A percentile compares a stretch with the other conserved stretches of the same genome.
These are phyloP conservation scores for Scleroderma bovista DNA, from an alignment of 768 basidiomycete species.

Conservation along the genomic window DNA sequence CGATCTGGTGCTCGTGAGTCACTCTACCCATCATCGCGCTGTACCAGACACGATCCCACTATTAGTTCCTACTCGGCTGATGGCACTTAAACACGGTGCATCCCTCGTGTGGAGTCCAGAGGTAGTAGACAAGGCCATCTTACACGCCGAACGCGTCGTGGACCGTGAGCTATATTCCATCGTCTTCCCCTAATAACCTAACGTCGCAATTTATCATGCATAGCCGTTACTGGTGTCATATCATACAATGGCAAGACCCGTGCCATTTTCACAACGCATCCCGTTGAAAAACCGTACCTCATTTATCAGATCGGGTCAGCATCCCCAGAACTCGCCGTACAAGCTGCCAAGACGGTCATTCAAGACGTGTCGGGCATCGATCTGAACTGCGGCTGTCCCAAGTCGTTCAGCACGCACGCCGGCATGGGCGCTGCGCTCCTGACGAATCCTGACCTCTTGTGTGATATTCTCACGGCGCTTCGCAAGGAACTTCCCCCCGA, in stretches of 20 bases:
- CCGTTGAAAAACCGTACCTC: slow-evolving; percentile 88
- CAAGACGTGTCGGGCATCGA: slow-evolving; percentile 92
- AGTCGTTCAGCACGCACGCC: slow-evolving; percentile 87
- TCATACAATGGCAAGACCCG: slow-evolving; percentile 80
- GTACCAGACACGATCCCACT: slow-evolving; percentile 9
- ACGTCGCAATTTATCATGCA: slow-evolving; percentile 3
- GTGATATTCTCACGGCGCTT: slow-evolving; percentile 79
- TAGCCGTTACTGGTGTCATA: slow-evolving; percentile 82
- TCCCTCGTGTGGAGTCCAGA: slow-evolving; percentile 96
- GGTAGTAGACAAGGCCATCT: slow-evolving; percentile 91
- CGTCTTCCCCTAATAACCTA: background rate
- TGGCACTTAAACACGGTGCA: slow-evolving; percentile 89
- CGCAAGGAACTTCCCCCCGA: slow-evolving; percentile 65
- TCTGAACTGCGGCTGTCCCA: slow-evolving; percentile 97
- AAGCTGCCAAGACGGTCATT: slow-evolving; percentile 83
- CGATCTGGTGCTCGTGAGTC: slow-evolving; percentile 81
- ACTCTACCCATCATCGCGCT: background rate
- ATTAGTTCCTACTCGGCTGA: slow-evolving; percentile 78
- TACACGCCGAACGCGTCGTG: slow-evolving; percentile 76
- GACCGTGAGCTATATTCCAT: slow-evolving; percentile 58
- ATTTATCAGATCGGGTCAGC: slow-evolving; percentile 95
- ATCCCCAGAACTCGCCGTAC: slow-evolving; percentile 83
- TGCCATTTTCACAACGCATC: slow-evolving; percentile 89
- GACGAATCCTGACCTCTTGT: slow-evolving; percentile 85
- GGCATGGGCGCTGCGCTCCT: slow-evolving; percentile 98